phyloP scores from a whole-genome alignment of 805 yeast genomes.

The Metschnikowia reukaufii region DNA sequence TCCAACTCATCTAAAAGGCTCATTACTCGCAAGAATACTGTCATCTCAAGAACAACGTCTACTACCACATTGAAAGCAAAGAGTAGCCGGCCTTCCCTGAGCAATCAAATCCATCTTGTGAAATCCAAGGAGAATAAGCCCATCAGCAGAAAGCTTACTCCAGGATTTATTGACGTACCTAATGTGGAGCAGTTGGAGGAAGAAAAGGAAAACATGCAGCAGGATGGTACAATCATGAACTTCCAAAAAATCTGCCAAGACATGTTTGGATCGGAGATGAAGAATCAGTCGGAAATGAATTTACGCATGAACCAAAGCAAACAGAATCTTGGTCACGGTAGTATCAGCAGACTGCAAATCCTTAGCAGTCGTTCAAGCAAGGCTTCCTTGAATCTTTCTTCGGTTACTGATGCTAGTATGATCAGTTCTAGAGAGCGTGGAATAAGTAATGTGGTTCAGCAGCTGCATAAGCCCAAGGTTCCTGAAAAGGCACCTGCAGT shows the following conservation, averaged over 20 bases:
- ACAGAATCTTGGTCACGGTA: conserved; percentile 11
- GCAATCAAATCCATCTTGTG: conserved; percentile 12
- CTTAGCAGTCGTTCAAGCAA: conserved; percentile 16
- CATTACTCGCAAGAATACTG: conserved; percentile 25
- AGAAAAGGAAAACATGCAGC: conserved; percentile 18
- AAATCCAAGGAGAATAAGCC: conserved; percentile 15
- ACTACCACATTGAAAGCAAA: conserved; percentile 16
- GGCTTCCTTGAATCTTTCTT: conserved; percentile 13
- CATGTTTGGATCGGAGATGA: conserved; percentile 27
- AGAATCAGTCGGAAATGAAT: conserved; percentile 8
- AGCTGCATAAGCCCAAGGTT: not conserved
- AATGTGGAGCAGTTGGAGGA: conserved; percentile 15
- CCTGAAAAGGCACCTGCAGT: not conserved
- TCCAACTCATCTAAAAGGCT: conserved; percentile 41
- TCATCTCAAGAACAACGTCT: conserved; percentile 26
- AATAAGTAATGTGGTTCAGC: conserved; percentile 20
- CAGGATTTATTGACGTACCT: conserved; percentile 19
- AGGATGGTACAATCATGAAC: conserved; percentile 27
- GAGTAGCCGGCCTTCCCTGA: conserved; percentile 9
- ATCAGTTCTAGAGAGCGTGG: conserved; percentile 3
- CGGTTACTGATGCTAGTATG: conserved; percentile 2
- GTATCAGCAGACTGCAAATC: conserved; percentile 12
- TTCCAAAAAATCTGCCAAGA: conserved; percentile 35
- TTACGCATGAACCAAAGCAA: conserved; percentile 7
- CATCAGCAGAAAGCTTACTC: conserved; percentile 18